These are phyloP conservation scores for Ophiostoma tasmaniense DNA, from an alignment of 2,329 filamentous ascomycete genomes.

Conservation along the genomic window DNA sequence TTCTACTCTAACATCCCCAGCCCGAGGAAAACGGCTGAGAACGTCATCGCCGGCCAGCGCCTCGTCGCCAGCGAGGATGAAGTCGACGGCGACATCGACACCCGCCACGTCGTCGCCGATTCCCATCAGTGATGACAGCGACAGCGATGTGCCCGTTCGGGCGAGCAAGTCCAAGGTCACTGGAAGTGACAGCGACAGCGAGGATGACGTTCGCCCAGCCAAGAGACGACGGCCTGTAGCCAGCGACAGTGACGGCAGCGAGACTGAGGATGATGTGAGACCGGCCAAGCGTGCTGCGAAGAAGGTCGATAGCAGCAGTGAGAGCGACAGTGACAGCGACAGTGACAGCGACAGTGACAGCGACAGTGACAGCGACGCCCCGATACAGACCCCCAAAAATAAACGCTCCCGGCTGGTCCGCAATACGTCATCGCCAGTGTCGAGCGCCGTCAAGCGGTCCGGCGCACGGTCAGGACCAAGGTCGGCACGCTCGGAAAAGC, in stretches of 20 bases:
- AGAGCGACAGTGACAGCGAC: background rate
- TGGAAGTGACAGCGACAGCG: background rate
- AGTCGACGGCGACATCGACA: background rate
- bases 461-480: conserved; percentile 12
- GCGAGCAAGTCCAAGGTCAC: background rate
- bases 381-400: background rate
- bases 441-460: background rate
- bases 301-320: conserved; percentile 5
- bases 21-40: background rate
- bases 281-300: background rate
- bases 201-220: background rate
- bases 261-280: background rate
- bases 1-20: background rate
- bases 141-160: background rate
- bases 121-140: conserved; percentile 1
- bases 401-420: conserved; percentile 9
- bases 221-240: background rate
- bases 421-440: background rate
- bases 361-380: background rate
- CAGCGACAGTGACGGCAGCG: background rate
- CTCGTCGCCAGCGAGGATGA: background rate
- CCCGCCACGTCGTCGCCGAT: background rate
- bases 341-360: background rate
- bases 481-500: conserved; percentile 21
- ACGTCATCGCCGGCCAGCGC: background rate